Evolutionary conservation across 2,329 filamentous ascomycete species (phyloP).

Genomic region (Clonostachys solani): DNA sequence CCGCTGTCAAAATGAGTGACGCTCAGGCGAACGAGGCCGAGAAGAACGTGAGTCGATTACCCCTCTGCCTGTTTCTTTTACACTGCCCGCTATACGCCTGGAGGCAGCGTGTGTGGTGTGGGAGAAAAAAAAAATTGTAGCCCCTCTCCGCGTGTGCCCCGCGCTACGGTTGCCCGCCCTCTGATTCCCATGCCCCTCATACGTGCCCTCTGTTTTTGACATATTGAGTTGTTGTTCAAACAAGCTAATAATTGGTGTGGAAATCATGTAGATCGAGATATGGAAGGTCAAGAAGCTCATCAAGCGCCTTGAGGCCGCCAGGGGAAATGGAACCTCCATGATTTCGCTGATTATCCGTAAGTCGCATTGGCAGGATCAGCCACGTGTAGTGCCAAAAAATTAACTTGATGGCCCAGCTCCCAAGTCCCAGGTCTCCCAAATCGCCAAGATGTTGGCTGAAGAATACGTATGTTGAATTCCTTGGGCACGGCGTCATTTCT

Average conservation of each 20-base stretch:
- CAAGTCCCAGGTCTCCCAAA: conserved; percentile 95
- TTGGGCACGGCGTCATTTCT: not conserved
- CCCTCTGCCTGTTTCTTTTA: conserved; percentile 2
- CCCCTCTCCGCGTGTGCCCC: not conserved
- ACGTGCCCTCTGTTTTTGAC: too few relatives aligned
- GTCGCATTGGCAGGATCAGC: conserved; percentile 22
- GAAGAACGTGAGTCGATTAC: conserved; percentile 71
- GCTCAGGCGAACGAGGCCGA: conserved; percentile 87
- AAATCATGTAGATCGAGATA: conserved; percentile 60
- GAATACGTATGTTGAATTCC: conserved; percentile 70
- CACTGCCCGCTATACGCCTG: not conserved
- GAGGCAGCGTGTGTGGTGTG: too few relatives aligned
- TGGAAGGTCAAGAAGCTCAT: conserved; percentile 99
- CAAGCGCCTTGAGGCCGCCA: conserved; percentile 93
- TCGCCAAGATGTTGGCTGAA: conserved; percentile 99
- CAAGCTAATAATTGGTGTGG: not conserved
- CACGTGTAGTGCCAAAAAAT: not conserved
- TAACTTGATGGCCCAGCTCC: conserved; percentile 48
- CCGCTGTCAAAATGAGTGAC: conserved; percentile 71
- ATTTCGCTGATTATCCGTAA: conserved; percentile 98
- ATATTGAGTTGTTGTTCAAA: too few relatives aligned
- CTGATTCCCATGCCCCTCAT: not conserved
- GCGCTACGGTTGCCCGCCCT: not conserved
- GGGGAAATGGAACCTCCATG: conserved; percentile 99
- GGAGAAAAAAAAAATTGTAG: not conserved